These are phyloP conservation scores for Pleurotus eryngii DNA, from an alignment of 768 basidiomycete species.

Conservation along the genomic window DNA sequence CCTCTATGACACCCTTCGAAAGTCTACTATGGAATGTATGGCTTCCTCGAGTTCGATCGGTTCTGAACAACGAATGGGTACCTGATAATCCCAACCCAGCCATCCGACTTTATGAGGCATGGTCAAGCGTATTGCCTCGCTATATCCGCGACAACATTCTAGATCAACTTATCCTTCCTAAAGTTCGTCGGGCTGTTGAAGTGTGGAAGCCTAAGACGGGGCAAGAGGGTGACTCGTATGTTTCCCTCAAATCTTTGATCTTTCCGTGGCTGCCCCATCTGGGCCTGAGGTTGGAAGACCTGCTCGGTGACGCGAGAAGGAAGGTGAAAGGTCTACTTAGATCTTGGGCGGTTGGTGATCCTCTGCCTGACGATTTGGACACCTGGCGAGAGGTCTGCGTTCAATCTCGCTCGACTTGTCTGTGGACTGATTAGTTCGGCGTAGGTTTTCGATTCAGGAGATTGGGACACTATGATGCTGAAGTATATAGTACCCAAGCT, in stretches of 20 bases:
- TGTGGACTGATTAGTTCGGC: neutral
- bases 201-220: slow-evolving; percentile 75
- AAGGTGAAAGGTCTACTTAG: slow-evolving; percentile 80
- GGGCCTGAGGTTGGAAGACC: slow-evolving; percentile 75
- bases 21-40: slow-evolving; percentile 92
- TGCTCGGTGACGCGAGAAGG: slow-evolving; percentile 84
- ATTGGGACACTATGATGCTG: slow-evolving; percentile 91
- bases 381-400: slow-evolving; percentile 78
- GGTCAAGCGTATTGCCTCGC: slow-evolving; percentile 82
- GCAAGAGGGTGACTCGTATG: slow-evolving; percentile 18
- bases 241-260: slow-evolving; percentile 73
- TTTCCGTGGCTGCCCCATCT: slow-evolving; percentile 96
- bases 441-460: slow-evolving; percentile 70
- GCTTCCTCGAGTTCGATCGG: slow-evolving; percentile 91
- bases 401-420: neutral
- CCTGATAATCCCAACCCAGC: slow-evolving; percentile 71
- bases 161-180: slow-evolving; percentile 93
- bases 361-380: slow-evolving; percentile 68
- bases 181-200: slow-evolving; percentile 78
- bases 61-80: slow-evolving; percentile 94
- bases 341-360: slow-evolving; percentile 69
- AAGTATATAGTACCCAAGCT: slow-evolving; percentile 93
- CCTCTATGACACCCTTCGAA: slow-evolving; percentile 89
- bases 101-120: slow-evolving; percentile 81
- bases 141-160: slow-evolving; percentile 95